phyloP scores from a whole-genome alignment of 2,329 filamentous ascomycete genomes.

The Talaromyces sp. region DNA sequence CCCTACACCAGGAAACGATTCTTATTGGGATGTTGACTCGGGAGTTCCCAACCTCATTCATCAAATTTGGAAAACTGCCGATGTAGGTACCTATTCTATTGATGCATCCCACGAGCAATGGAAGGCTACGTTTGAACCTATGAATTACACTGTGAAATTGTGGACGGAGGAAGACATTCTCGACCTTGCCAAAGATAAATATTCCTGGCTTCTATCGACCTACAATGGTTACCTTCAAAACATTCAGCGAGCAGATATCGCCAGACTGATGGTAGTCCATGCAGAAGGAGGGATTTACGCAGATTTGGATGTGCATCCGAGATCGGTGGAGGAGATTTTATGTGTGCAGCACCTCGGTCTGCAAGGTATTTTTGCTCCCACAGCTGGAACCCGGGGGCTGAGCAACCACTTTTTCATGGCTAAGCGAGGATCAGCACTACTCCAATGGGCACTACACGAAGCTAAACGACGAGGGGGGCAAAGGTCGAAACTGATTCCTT shows the following conservation, averaged over 20 bases:
- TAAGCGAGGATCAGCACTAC: conserved; percentile 12
- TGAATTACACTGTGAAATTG: conserved; percentile 16
- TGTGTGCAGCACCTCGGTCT: conserved; percentile 15
- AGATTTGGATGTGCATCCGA: conserved; percentile 16
- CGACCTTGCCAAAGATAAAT: conserved; percentile 13
- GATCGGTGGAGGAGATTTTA: conserved; percentile 10
- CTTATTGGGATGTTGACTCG: background rate
- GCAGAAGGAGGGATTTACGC: conserved; percentile 17
- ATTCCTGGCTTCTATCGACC: conserved; percentile 16
- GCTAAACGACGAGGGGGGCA: conserved; percentile 13
- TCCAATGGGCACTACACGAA: conserved; percentile 15
- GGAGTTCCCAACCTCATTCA: conserved; percentile 15
- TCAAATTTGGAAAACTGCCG: conserved; percentile 15
- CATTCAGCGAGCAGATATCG: conserved; percentile 18
- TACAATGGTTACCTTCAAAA: conserved; percentile 15
- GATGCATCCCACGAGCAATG: conserved; percentile 6
- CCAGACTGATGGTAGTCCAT: conserved; percentile 16
- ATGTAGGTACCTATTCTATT: conserved; percentile 11
- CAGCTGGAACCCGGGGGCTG: conserved; percentile 11
- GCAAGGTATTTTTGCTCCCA: conserved; percentile 15
- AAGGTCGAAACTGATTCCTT: conserved; percentile 8
- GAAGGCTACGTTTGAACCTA: conserved; percentile 7
- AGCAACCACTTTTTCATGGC: conserved; percentile 21
- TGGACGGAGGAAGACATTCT: conserved; percentile 17
- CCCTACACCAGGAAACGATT: background rate